phyloP scores from a whole-genome alignment of 1,139 yeast genomes.

The Pichia kudriavzevii region DNA sequence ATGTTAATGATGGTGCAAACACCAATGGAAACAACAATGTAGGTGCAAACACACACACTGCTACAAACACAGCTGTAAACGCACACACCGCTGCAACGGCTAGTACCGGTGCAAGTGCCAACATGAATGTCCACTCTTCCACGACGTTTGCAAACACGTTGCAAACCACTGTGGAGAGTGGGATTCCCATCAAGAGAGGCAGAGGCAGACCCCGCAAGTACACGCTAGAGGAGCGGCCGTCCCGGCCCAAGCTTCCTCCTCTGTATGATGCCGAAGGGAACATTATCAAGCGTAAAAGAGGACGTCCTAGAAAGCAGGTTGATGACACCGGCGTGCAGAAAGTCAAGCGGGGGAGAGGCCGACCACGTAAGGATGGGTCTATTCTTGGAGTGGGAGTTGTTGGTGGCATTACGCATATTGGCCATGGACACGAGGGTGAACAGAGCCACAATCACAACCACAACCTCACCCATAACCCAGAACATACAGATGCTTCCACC shows the following conservation, averaged over 20 bases:
- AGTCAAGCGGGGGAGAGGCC: conserved; percentile 9
- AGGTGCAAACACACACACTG: not conserved
- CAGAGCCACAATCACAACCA: no score
- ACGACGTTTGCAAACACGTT: no score
- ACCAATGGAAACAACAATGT: not conserved
- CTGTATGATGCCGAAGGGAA: conserved; percentile 11
- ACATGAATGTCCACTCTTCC: no score
- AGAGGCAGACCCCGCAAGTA: conserved; percentile 14
- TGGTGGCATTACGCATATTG: no score
- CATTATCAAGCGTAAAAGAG: conserved; percentile 10
- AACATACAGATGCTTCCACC: no score
- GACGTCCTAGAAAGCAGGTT: conserved; percentile 11
- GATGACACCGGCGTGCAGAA: conserved; percentile 1
- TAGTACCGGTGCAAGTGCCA: not conserved
- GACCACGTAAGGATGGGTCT: conserved; percentile 14
- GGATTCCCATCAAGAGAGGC: conserved; percentile 11
- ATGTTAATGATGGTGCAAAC: not conserved
- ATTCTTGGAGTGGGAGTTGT: no score
- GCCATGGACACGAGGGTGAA: no score
- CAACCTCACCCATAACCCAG: no score
- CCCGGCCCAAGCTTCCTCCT: conserved; percentile 14
- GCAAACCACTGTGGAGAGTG: not conserved
- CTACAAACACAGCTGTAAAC: not conserved
- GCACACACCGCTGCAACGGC: not conserved
- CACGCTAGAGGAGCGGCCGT: conserved; percentile 12